Evolutionary conservation across 768 basidiomycete genomes (phyloP).

Genomic region (Royoungia palumana): DNA sequence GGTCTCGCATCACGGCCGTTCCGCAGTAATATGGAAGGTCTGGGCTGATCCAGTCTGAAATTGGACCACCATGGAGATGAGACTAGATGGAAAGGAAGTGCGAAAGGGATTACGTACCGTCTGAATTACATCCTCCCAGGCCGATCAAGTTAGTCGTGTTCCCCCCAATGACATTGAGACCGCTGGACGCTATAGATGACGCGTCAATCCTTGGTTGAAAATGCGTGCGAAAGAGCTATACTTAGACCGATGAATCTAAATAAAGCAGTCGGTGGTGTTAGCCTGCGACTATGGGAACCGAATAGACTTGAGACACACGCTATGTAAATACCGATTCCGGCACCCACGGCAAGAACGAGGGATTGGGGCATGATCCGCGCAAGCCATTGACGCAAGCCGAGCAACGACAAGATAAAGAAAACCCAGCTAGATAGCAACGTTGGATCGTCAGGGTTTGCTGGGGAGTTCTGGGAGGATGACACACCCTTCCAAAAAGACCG

Average conservation of each 20-base stretch:
- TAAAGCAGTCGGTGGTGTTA: constrained; percentile 3
- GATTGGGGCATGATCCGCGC: constrained; percentile 87
- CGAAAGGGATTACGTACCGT: constrained; percentile 32
- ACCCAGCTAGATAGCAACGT: constrained; percentile 53
- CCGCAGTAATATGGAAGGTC: constrained; percentile 59
- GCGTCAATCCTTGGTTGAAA: background rate
- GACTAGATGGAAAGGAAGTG: constrained; percentile 7
- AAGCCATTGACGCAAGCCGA: constrained; percentile 88
- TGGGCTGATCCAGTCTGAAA: constrained; percentile 40
- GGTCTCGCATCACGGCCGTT: constrained; percentile 60
- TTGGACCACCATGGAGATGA: background rate
- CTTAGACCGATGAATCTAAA: constrained; percentile 72
- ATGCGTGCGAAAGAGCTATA: constrained; percentile 27
- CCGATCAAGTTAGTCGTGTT: constrained; percentile 66
- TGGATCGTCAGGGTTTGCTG: background rate
- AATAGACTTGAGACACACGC: constrained; percentile 47
- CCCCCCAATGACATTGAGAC: constrained; percentile 75
- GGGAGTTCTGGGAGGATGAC: constrained; percentile 19
- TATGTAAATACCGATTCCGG: constrained; percentile 86
- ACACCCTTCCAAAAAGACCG: constrained; percentile 86
- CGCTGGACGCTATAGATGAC: constrained; percentile 47
- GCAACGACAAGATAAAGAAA: constrained; percentile 73
- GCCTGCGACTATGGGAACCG: constrained; percentile 1
- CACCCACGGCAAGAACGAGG: constrained; percentile 77
- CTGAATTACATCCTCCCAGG: constrained; percentile 67